A percentile compares a stretch with the other conserved stretches of the same genome.
Evolutionary conservation across 192 early-diverging fungal species (phyloP).

Genomic region (Kickxella alabastrina): DNA sequence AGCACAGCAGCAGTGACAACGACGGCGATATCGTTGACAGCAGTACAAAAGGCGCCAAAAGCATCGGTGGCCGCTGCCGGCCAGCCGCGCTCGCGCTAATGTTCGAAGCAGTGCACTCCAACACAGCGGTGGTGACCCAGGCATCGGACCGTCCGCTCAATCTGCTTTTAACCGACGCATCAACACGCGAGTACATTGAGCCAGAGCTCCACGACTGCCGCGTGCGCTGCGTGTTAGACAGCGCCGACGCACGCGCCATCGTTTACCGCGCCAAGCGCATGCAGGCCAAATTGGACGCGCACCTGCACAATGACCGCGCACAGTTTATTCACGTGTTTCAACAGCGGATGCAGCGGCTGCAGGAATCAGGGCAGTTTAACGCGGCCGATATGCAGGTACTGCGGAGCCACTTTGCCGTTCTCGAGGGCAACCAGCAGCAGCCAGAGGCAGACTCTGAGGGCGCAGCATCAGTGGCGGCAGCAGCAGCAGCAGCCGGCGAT

Average conservation of each 20-base stretch:
- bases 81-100: constrained; percentile 19
- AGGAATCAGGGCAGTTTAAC: constrained; percentile 5
- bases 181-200: constrained; percentile 11
- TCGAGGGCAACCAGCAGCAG: not conserved
- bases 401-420: constrained; percentile 7
- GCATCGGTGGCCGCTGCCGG: constrained; percentile 11
- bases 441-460: too few relatives aligned
- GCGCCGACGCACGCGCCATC: constrained; percentile 19
- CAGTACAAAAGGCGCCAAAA: constrained; percentile 3
- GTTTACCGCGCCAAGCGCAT: constrained; percentile 24
- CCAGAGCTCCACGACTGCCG: constrained; percentile 26
- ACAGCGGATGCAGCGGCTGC: constrained; percentile 11
- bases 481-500: too few relatives aligned
- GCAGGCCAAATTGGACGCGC: constrained; percentile 11
- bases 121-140: too few relatives aligned
- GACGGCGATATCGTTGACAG: too few relatives aligned
- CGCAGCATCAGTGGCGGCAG: too few relatives aligned
- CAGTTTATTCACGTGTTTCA: constrained; percentile 16
- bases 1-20: not conserved
- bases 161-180: not conserved
- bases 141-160: constrained; percentile 8
- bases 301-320: constrained; percentile 5
- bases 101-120: constrained; percentile 13
- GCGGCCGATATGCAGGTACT: constrained; percentile 14
- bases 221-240: constrained; percentile 28